Base-by-base conservation (phyloP, 2,329 filamentous ascomycete genomes). In the Blastomyces gilchristii region DNA sequence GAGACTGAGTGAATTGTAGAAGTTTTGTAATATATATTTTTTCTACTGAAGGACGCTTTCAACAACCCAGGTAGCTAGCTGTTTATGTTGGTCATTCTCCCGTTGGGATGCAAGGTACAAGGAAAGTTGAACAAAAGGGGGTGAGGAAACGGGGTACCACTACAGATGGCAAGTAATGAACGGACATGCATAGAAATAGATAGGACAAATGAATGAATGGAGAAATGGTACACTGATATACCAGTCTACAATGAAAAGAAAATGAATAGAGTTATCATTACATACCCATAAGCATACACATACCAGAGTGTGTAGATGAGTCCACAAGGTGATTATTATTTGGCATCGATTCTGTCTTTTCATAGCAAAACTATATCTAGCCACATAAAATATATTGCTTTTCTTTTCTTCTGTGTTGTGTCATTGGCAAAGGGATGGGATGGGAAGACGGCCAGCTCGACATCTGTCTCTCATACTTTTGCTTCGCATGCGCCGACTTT, bases 321-420 rank as follows among this genome's bases (percentile, higher is more conserved):
- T n/a, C 8, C 7, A 7, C 37, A 39, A 56, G 16, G 37, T 56
- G 18, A 34, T 37, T 56, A 6, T 54, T 54, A 14, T 54, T 54
- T 54, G 52, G 31, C 37, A 18, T 9, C 18, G 52, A 37, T 22
- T 54, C 52, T 54, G 16, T n/a, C 18, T 4, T 22, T 22, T 56
- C n/a, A 39, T 39, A 56, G 34, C 53, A 56, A 56, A 53, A 39
- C 8, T 22, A 37, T 39, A 52, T 56, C 53, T 56, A 39, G 53
- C 31, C 53, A 56, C 31, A 37, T 56, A 12, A 58, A 43, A 58
- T 41, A 58, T 43, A 58, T 58, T 41, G 18, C 34, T 57, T 12
- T 25, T 41, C n/a, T 6, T 58, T 43, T 28, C n/a, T 39, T 28
- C 39, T n/a, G 12, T 18, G 18, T 22, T 47, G 18, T n/a, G 1